phyloP scores from a whole-genome alignment of 2,329 filamentous ascomycete genomes.

The Cytospora piceicola region DNA sequence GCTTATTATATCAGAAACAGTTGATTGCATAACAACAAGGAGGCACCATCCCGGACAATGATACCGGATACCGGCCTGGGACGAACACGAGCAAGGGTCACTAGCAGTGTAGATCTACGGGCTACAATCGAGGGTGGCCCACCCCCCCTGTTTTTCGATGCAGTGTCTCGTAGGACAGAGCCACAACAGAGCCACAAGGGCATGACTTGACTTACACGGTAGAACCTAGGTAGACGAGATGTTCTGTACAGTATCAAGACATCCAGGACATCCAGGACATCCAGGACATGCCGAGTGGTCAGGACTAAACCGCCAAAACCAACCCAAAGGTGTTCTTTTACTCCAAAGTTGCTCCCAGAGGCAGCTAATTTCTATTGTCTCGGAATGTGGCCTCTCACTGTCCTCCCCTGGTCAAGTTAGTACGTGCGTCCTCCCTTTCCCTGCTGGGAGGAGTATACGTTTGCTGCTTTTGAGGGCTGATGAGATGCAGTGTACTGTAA shows the following conservation, averaged over 20 bases:
- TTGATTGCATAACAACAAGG: background rate
- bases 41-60: background rate
- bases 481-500: background rate
- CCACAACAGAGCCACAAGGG: background rate
- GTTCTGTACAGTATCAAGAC: background rate
- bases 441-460: background rate
- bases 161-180: background rate
- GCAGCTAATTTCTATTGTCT: conserved; percentile 12
- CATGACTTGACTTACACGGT: background rate
- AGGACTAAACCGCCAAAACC: background rate
- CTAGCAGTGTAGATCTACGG: conserved; percentile 8
- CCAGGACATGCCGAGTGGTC: background rate
- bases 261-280: background rate
- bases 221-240: background rate
- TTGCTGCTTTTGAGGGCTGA: background rate
- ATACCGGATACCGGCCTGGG: no score
- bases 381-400: conserved; percentile 9
- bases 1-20: background rate
- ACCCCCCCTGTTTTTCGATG: conserved; percentile 5
- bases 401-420: background rate
- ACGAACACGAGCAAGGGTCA: conserved; percentile 12
- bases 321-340: background rate
- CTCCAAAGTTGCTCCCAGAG: background rate
- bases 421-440: conserved; percentile 5
- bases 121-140: background rate